Evolutionary conservation across 176 grass and related monocot species (phyloP), one percentile per base, ranked within the genome.

Genomic region (Stipa capillata): DNA sequence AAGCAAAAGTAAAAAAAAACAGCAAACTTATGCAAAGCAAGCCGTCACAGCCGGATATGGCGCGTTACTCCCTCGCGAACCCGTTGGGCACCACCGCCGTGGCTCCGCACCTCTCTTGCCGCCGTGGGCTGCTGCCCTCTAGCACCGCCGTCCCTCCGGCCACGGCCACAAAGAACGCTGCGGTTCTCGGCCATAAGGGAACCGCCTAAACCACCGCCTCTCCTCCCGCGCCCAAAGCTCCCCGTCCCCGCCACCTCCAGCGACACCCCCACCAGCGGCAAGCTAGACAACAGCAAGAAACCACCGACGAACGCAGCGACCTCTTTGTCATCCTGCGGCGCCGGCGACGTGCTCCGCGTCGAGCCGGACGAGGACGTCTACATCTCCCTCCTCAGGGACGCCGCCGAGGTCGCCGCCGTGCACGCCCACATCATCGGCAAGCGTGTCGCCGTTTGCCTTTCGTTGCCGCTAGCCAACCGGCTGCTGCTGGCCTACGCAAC

Each of bases 361-460:
- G 40, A 45, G 53, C 84, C 91, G 34, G 91, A 89, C 53, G 95
- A 94, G 78, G 94, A 94, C 63, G 24, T 94, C 60, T 94, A 97
- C 87, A 29, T 94, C 8, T 87, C 82, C 44, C 85, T 97, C 31
- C 79, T 97, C 34, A 87, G 86, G 58, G 94, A 83, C 17, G 85
- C 83, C 2, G 41, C 18, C 3, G 89, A 97, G 81, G 91, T 86
- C 36, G 60, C 85, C 16, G 2, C 51, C 3, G 78, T 97, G 52
- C 83, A 92, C 67, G 35, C 87, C 2, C 91, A 97, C 71, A 40
- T 92, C 6, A 2, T 25, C 4, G 42, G 34, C 15, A 29, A 4
- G 4, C 6, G 44, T 27, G 6, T 9, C 23, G 1, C 32, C 10
- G 17, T 21, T 3, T 17, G 4, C 9, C 21, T 79, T 41, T 55